Conservation (phyloP, 1,139 yeast species). For the Sugiyamaella novakii region DNA sequence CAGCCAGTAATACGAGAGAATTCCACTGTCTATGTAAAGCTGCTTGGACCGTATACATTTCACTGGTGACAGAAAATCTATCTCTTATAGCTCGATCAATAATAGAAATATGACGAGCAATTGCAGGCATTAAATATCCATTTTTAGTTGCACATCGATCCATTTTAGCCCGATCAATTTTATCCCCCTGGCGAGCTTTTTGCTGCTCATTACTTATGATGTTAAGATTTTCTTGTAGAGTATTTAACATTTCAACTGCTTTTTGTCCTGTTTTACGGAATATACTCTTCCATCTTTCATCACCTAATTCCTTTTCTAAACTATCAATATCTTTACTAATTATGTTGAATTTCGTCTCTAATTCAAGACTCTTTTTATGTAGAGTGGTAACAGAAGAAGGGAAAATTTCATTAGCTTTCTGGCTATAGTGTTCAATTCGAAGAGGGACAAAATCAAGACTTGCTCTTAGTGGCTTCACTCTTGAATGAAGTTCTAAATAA, state of each 20-base stretch:
- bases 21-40: slow-evolving; percentile 30
- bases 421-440: slow-evolving; percentile 52
- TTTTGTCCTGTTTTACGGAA: slow-evolving; percentile 32
- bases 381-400: slow-evolving; percentile 47
- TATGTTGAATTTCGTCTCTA: slow-evolving; percentile 48
- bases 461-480: slow-evolving; percentile 55
- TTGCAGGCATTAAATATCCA: slow-evolving; percentile 28
- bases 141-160: slow-evolving; percentile 29
- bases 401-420: slow-evolving; percentile 40
- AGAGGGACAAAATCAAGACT: slow-evolving; percentile 62
- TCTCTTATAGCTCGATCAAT: slow-evolving; percentile 33
- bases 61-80: slow-evolving; percentile 27
- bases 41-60: slow-evolving; percentile 27
- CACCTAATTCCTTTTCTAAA: slow-evolving; percentile 53
- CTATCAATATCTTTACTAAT: slow-evolving; percentile 47
- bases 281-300: slow-evolving; percentile 55
- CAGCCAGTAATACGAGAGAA: slow-evolving; percentile 16
- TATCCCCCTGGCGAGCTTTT: slow-evolving; percentile 17
- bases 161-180: slow-evolving; percentile 22
- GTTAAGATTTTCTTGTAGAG: slow-evolving; percentile 26
- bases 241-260: slow-evolving; percentile 32
- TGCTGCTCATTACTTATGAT: slow-evolving; percentile 21
- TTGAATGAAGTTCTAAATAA: slow-evolving; percentile 42
- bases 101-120: slow-evolving; percentile 27
- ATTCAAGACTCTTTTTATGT: slow-evolving; percentile 45